Evolutionary conservation across 2,329 filamentous ascomycete genomes (phyloP).

Genomic region (Penicillium paneum): DNA sequence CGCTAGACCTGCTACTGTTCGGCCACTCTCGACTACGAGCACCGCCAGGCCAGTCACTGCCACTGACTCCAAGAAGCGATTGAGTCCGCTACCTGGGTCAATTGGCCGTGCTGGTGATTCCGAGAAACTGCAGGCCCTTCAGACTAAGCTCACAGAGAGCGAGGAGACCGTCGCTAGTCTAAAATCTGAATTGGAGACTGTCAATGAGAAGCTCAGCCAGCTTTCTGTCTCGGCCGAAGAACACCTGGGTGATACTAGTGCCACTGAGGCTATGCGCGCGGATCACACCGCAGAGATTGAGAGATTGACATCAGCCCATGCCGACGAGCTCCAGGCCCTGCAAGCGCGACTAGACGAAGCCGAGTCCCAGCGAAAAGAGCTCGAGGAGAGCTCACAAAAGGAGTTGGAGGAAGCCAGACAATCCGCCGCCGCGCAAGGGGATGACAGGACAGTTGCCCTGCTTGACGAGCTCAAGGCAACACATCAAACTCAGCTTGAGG

Average conservation of each 20-base stretch:
- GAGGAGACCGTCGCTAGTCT: conserved; percentile 35
- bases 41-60: conserved; percentile 21
- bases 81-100: conserved; percentile 34
- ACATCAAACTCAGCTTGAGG: conserved; percentile 36
- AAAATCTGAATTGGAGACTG: conserved; percentile 33
- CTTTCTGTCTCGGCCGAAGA: conserved; percentile 29
- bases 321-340: conserved; percentile 33
- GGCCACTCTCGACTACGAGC: conserved; percentile 25
- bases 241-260: conserved; percentile 19
- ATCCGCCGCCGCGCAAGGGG: conserved; percentile 35
- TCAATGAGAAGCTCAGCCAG: conserved; percentile 36
- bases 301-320: conserved; percentile 32
- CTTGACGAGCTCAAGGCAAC: conserved; percentile 39
- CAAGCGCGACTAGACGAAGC: conserved; percentile 36
- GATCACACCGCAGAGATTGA: conserved; percentile 36
- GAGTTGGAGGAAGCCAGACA: conserved; percentile 41
- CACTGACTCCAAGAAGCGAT: conserved; percentile 34
- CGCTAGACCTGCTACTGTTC: conserved; percentile 16
- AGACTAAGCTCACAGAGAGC: conserved; percentile 37
- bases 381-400: conserved; percentile 37
- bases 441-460: conserved; percentile 34
- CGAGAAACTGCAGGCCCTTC: conserved; percentile 36
- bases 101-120: conserved; percentile 29
- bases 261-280: conserved; percentile 26
- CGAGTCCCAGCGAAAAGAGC: conserved; percentile 35